Conservation (phyloP, 352 stramenopile species). For the Halophytophthora polymorphica region DNA sequence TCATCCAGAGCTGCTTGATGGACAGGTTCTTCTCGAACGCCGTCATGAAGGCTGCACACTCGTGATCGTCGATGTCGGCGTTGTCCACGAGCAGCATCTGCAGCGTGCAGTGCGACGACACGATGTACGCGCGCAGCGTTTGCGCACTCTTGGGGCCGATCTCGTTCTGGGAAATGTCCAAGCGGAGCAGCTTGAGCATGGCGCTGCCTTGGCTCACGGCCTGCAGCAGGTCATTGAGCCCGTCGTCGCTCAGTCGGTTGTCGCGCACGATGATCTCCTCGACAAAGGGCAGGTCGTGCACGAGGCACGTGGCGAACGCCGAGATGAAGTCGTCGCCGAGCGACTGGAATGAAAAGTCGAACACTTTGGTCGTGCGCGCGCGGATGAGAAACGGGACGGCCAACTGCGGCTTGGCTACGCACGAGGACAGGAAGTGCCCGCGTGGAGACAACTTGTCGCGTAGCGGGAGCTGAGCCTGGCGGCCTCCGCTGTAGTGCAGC, state of each 20-base stretch:
- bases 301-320: slow-evolving; percentile 60
- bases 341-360: slow-evolving; percentile 83
- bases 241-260: slow-evolving; percentile 83
- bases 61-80: slow-evolving; percentile 85
- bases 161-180: slow-evolving; percentile 76
- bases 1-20: slow-evolving; percentile 71
- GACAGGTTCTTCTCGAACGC: slow-evolving; percentile 81
- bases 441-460: slow-evolving; percentile 59
- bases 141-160: slow-evolving; percentile 56
- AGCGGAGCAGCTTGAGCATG: slow-evolving; percentile 45
- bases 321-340: slow-evolving; percentile 65
- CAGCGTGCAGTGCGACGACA: slow-evolving; percentile 55
- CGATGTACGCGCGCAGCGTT: slow-evolving; percentile 56
- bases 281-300: slow-evolving; percentile 55
- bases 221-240: slow-evolving; percentile 52
- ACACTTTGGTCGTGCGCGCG: slow-evolving; percentile 56
- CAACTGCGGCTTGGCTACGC: slow-evolving; percentile 42
- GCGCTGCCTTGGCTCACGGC: slow-evolving; percentile 50
- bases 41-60: slow-evolving; percentile 83
- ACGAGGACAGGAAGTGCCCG: slow-evolving; percentile 58
- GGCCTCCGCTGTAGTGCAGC: slow-evolving; percentile 14
- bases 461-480: slow-evolving; percentile 9
- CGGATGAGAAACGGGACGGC: slow-evolving; percentile 67
- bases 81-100: slow-evolving; percentile 70
- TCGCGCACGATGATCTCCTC: slow-evolving; percentile 84